Evolutionary conservation across 2,329 filamentous ascomycete genomes (phyloP).

Genomic region (Sarocladium oryzae): DNA sequence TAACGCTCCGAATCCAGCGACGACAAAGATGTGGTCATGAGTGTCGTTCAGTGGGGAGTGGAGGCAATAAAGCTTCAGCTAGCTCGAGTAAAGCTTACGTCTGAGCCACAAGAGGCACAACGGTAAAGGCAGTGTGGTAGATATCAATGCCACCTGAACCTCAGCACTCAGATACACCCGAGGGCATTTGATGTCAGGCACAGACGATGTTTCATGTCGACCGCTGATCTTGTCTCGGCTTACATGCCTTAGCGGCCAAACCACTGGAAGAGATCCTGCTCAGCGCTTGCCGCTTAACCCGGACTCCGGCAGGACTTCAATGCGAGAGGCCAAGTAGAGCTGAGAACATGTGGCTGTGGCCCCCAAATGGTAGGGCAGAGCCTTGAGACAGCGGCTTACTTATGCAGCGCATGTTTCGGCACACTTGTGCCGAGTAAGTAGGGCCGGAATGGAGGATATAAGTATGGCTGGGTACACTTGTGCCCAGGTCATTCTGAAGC

Average conservation of each 20-base stretch:
- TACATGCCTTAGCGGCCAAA: neutral
- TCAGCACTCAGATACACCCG: neutral
- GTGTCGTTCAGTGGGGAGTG: neutral
- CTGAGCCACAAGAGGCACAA: neutral
- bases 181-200: neutral
- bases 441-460: neutral
- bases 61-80: neutral
- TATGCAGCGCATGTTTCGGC: neutral
- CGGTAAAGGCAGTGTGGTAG: too few relatives aligned
- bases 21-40: neutral
- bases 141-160: too few relatives aligned
- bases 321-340: neutral
- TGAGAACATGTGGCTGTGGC: neutral
- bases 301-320: neutral
- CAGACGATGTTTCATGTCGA: neutral
- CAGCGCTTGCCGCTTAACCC: conserved; percentile 2
- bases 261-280: neutral
- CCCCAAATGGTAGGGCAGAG: neutral
- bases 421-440: neutral
- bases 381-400: neutral
- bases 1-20: neutral
- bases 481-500: neutral
- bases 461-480: conserved; percentile 1
- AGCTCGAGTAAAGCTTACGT: neutral
- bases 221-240: neutral